Conservation (phyloP, 352 stramenopile species). For the Peronospora destructor region DNA sequence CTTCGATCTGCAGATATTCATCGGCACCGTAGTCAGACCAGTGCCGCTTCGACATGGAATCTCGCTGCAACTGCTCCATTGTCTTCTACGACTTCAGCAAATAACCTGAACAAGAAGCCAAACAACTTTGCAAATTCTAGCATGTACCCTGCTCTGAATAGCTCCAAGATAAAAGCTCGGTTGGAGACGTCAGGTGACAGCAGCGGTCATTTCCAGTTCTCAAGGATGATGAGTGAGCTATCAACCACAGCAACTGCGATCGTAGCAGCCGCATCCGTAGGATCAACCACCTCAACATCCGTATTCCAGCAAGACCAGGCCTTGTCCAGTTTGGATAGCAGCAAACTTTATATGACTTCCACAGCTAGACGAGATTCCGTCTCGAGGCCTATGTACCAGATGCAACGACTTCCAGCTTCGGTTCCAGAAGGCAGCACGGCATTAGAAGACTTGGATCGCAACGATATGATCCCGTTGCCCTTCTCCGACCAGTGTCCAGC, state of each 20-base stretch:
- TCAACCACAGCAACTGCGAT: conserved; percentile 20
- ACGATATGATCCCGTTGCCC: conserved; percentile 33
- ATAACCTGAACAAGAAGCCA: conserved; percentile 7
- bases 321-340: conserved; percentile 7
- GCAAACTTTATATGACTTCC: conserved; percentile 15
- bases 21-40: conserved; percentile 28
- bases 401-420: conserved; percentile 18
- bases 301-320: conserved; percentile 1
- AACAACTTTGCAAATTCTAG: conserved; percentile 18
- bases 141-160: conserved; percentile 3
- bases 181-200: conserved; percentile 1
- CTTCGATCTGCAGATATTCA: conserved; percentile 27
- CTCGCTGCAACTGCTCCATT: conserved; percentile 18
- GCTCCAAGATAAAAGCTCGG: conserved; percentile 2
- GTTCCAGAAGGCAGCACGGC: conserved; percentile 13
- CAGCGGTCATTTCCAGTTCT: conserved; percentile 19
- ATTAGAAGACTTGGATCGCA: conserved; percentile 18
- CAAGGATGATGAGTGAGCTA: conserved; percentile 17
- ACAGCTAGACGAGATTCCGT: conserved; percentile 16
- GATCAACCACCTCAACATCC: neutral
- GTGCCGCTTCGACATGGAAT: conserved; percentile 16
- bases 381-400: conserved; percentile 13
- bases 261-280: conserved; percentile 18
- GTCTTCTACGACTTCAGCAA: conserved; percentile 5
- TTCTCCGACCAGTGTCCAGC: conserved; percentile 5